These are phyloP conservation scores for Mycena albidolilacea DNA, from an alignment of 768 basidiomycete species.

Conservation along the genomic window DNA sequence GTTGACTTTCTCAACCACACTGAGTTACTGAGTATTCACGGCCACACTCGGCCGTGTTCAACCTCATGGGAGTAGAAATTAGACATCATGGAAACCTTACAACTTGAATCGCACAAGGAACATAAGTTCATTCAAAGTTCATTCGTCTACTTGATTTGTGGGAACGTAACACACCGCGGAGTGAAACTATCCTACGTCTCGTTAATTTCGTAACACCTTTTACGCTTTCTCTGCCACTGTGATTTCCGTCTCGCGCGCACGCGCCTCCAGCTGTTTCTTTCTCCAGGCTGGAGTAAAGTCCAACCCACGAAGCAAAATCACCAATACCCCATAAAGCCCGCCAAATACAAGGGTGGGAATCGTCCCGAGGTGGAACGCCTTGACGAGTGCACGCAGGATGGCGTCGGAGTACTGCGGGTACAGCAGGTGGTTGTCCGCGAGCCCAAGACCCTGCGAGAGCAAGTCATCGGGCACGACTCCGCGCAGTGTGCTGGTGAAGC, in stretches of 20 bases:
- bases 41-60: too few species aligned
- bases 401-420: conserved; percentile 4
- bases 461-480: neutral
- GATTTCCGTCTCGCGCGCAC: neutral
- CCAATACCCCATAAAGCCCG: neutral
- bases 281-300: conserved; percentile 7
- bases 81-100: too few species aligned
- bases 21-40: too few species aligned
- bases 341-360: neutral
- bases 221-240: neutral
- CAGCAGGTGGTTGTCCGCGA: conserved; percentile 2
- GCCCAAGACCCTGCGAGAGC: conserved; percentile 4
- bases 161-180: too few species aligned
- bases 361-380: neutral
- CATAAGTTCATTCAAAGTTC: too few species aligned
- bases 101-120: too few species aligned
- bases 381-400: neutral
- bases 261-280: conserved; percentile 7
- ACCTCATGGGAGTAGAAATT: too few species aligned
- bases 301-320: neutral
- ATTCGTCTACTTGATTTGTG: too few species aligned
- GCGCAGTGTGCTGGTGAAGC: conserved; percentile 4
- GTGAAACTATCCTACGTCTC: too few species aligned
- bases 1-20: too few species aligned
- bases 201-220: neutral